Evolutionary conservation across 257 asterid genomes (phyloP), one percentile per base, ranked within the genome.

Genomic region (Mentha longifolia): DNA sequence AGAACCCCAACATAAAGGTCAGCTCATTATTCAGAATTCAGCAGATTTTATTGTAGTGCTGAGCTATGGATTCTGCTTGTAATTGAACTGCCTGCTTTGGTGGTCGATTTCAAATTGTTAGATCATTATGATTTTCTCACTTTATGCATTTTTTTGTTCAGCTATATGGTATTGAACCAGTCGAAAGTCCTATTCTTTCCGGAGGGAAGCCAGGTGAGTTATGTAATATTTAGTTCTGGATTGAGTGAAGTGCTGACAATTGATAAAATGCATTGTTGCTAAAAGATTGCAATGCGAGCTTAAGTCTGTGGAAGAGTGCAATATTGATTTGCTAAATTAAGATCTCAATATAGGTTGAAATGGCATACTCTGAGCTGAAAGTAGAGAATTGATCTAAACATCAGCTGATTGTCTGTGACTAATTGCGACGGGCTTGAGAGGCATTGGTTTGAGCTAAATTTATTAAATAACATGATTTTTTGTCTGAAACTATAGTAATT

Each of bases 141-240:
- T 13, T 33, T 65, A 2, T 37, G 65, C 47, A 52, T 50, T 31
- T 4, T 65, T 64, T 69, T 6, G 37, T 73, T 73, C 70, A 86
- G 91, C 80, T 93, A 39, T 86, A 80, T 72, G 99, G 86, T 8
- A 78, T 91, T 20, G 98, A 92, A 71, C 97, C 98, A 57, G 84
- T 73, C 69, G 98, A 92, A 83, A 92, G 98, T 79, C 69, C 96
- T 31, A 65, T 92, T 59, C 92, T 92, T 46, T 85, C 94, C 35
- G 98, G 98, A 63, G 98, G 98, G 71, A 89, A 86, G 74, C 98
- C 98, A 67, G 97, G 98, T 92, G 69, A 86, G 96, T 66, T 58
- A 33, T 33, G 54, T 55, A n/a, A 6, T 25, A 45, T 55, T 16
- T 65, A 4, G 37, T 52, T 68, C 42, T 68, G 16, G 42, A 68